Evolutionary conservation across 2,329 filamentous ascomycete species (phyloP).

Genomic region (Fusarium temperatum): DNA sequence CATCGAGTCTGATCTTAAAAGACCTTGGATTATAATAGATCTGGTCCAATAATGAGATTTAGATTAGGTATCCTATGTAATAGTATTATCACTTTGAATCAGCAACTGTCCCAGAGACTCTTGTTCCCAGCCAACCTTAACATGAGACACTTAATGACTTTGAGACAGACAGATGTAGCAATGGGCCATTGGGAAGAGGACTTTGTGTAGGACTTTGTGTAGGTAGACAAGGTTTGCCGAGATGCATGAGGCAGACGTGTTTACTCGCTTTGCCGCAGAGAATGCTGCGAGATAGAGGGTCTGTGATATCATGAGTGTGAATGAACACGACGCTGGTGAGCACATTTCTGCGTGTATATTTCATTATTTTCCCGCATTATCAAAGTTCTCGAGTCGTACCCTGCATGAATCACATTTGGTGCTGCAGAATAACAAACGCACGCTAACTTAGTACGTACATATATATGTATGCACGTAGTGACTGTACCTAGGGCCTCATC

Average conservation of each 20-base stretch:
- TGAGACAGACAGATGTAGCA: constrained; percentile 3
- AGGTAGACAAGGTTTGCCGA: constrained; percentile 11
- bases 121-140: not conserved
- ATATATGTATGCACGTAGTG: not conserved
- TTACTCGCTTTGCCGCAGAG: constrained; percentile 16
- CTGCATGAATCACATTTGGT: constrained; percentile 40
- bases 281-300: not conserved
- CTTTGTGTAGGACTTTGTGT: not conserved
- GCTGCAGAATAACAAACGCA: constrained; percentile 16
- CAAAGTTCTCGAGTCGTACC: constrained; percentile 34
- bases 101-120: not conserved
- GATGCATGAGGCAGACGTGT: not conserved
- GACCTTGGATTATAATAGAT: not conserved
- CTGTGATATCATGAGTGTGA: not conserved
- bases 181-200: not conserved
- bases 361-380: not conserved
- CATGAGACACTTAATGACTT: not conserved
- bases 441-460: not conserved
- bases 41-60: not conserved
- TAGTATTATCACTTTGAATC: not conserved
- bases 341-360: constrained; percentile 6
- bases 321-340: not conserved
- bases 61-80: not conserved
- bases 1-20: not conserved
- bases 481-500: not conserved